Evolutionary conservation across 768 basidiomycete species (phyloP), one percentile per base, ranked within the genome.

Genomic region (Amanita muscaria): DNA sequence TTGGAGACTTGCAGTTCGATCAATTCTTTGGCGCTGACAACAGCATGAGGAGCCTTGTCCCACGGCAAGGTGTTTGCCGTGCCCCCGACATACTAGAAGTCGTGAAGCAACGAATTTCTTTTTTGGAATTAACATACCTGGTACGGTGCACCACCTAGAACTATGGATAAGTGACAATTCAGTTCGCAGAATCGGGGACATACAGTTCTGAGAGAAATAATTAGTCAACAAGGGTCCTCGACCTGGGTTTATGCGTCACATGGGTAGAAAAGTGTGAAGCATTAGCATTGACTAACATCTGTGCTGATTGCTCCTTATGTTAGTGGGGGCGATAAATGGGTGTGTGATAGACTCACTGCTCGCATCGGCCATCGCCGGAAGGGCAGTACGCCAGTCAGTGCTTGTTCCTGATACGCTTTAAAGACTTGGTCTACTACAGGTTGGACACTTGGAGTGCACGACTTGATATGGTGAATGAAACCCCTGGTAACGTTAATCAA

Each of bases 141-240:
- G 53, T 89, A 89, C n/a, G 84, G 80, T 54, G 77, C 80, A 23
- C 87, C 87, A 44, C 83, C 87, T 89, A 50, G 24, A 37, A 31
- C 27, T 5, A 8, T 23, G 31, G 21, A 32, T 15, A 21, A 14
- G 33, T 21, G 22, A 6, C 3, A 34, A 38, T 22, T 39, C n/a
- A 23, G 16, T 15, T 25, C 14, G 29, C 27, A 30, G 40, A 44
- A 42, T 15, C 14, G 10, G 14, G 8, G n/a, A 62, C 79, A 56
- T 56, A 86, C 87, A 77, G 47, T 89, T 89, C 51, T 89, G 87
- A 11, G 87, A 88, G 53, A 89, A 89, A 54, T 89, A 89, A 54
- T 85, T 83, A 4, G 87, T 82, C 39, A 89, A 63, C 3, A 88
- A 61, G 3, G 69, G 58, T 5, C 87, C 87, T 32, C 84, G 76